Conservation (phyloP, 1,139 yeast genomes). For the Torulaspora pretoriensis region DNA sequence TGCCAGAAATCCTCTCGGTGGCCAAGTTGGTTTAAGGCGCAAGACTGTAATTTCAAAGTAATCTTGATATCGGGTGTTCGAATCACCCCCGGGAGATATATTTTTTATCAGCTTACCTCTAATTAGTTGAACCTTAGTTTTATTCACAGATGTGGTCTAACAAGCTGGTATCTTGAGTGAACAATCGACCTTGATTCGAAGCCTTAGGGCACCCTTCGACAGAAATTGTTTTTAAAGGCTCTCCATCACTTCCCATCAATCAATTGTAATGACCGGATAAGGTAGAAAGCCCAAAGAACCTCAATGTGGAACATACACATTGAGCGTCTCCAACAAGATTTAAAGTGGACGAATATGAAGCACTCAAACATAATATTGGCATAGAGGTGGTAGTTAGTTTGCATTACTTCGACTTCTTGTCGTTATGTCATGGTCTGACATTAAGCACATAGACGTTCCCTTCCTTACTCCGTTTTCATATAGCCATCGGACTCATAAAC, state of each 20-base stretch:
- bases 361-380: too few species aligned
- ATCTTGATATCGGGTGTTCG: slow-evolving; percentile 24
- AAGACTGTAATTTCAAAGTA: slow-evolving; percentile 21
- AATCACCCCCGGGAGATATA: slow-evolving; percentile 20
- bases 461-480: slow-evolving; percentile 37
- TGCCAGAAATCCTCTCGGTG: slow-evolving; percentile 16
- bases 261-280: slow-evolving; percentile 1
- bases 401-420: too few species aligned
- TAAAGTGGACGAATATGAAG: too few species aligned
- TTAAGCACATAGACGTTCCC: slow-evolving; percentile 37
- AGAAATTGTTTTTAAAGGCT: too few species aligned
- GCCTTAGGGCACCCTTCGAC: too few species aligned
- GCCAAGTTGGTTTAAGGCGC: slow-evolving; percentile 27
- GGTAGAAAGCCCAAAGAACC: background rate
- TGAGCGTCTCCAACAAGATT: too few species aligned
- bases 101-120: background rate
- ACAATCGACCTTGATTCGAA: too few species aligned
- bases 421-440: slow-evolving; percentile 20
- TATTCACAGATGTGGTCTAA: too few species aligned
- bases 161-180: too few species aligned
- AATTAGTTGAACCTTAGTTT: background rate
- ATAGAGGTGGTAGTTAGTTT: too few species aligned
- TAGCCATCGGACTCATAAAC: slow-evolving; percentile 40
- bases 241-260: background rate
- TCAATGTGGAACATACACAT: background rate